Evolutionary conservation across 2,329 filamentous ascomycete genomes (phyloP).

Genomic region (Hortaea werneckii): DNA sequence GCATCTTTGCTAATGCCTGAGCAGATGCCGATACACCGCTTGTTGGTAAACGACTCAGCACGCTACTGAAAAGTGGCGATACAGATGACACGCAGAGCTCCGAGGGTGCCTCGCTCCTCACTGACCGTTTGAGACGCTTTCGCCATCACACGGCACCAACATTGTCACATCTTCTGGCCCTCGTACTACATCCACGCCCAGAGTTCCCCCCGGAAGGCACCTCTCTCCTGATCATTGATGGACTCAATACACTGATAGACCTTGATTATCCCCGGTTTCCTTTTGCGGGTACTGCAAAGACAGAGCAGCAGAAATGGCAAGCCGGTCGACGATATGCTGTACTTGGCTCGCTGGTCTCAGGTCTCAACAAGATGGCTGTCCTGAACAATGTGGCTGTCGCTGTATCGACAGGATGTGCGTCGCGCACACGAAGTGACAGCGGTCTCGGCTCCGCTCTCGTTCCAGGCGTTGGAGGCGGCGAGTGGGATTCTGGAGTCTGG

Average conservation of each 20-base stretch:
- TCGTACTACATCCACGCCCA: conserved; percentile 58
- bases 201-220: conserved; percentile 53
- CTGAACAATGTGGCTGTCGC: conserved; percentile 64
- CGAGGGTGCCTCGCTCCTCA: too few species aligned
- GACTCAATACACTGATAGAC: conserved; percentile 65
- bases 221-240: conserved; percentile 65
- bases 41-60: too few species aligned
- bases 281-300: conserved; percentile 27
- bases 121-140: conserved; percentile 30
- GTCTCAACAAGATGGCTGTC: conserved; percentile 61
- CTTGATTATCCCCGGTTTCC: conserved; percentile 57
- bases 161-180: conserved; percentile 57
- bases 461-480: conserved; percentile 61
- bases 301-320: conserved; percentile 39
- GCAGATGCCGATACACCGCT: too few species aligned
- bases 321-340: conserved; percentile 47
- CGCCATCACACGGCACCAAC: conserved; percentile 53
- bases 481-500: conserved; percentile 72
- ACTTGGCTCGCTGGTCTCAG: conserved; percentile 52
- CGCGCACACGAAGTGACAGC: conserved; percentile 54
- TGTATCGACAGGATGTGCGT: conserved; percentile 68
- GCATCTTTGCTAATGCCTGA: too few species aligned
- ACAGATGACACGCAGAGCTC: too few species aligned
- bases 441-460: conserved; percentile 54
- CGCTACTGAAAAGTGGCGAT: too few species aligned